phyloP scores from a whole-genome alignment of 1,139 yeast genomes.

The Spathaspora sp. region DNA sequence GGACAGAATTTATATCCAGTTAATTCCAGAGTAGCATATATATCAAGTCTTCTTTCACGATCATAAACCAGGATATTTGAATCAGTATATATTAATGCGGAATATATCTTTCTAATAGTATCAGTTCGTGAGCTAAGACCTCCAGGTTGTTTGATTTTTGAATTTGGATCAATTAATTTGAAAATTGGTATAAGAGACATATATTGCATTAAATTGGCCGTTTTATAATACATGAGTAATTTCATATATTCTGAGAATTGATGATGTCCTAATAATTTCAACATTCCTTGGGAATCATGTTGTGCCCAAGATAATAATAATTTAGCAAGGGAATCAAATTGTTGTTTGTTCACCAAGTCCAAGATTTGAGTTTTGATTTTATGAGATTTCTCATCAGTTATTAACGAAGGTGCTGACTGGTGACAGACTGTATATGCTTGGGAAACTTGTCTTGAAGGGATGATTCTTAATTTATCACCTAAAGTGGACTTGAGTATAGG shows the following conservation, averaged over 20 bases:
- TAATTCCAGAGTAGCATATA: constrained; percentile 18
- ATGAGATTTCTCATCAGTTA: neutral
- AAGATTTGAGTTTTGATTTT: constrained; percentile 10
- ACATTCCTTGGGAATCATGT: constrained; percentile 25
- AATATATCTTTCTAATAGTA: constrained; percentile 28
- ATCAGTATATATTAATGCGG: constrained; percentile 24
- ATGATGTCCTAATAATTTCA: constrained; percentile 23
- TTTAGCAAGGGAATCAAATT: constrained; percentile 8
- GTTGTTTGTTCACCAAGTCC: constrained; percentile 8
- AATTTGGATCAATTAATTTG: constrained; percentile 5
- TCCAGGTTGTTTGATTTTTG: neutral
- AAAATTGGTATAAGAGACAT: constrained; percentile 7
- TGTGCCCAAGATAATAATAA: constrained; percentile 16
- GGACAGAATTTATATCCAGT: constrained; percentile 24
- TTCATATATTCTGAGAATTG: constrained; percentile 18
- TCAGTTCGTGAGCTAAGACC: constrained; percentile 13
- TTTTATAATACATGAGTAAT: constrained; percentile 6
- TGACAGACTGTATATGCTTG: constrained; percentile 8
- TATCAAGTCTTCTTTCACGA: constrained; percentile 16
- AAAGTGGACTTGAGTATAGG: neutral
- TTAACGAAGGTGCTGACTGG: neutral
- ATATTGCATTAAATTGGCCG: neutral
- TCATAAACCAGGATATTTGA: constrained; percentile 23
- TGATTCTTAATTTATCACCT: constrained; percentile 1
- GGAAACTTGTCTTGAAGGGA: constrained; percentile 11